Conservation (phyloP, 495 filamentous ascomycete genomes). For the Letharia lupina region DNA sequence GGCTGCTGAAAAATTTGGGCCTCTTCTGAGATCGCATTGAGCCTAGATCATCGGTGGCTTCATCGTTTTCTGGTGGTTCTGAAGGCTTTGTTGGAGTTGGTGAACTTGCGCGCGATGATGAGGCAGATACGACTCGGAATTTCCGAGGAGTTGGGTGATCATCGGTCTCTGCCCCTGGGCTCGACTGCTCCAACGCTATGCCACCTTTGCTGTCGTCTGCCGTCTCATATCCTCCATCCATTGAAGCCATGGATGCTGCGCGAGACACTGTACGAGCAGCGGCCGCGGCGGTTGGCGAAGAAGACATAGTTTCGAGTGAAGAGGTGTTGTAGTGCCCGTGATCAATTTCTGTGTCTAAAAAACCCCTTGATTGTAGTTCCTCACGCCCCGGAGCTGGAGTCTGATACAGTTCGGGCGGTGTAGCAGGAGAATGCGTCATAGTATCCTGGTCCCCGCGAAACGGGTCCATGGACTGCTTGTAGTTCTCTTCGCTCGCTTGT, state of each 20-base stretch:
- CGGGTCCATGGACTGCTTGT: background rate
- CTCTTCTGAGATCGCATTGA: conserved; percentile 34
- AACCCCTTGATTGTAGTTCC: conserved; percentile 25
- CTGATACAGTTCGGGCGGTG: conserved; percentile 40
- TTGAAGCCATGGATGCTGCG: conserved; percentile 41
- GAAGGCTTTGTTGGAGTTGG: conserved; percentile 22
- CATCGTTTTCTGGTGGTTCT: background rate
- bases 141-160: conserved; percentile 32
- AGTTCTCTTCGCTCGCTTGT: background rate
- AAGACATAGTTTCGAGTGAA: conserved; percentile 51
- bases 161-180: conserved; percentile 24
- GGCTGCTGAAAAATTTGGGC: conserved; percentile 64
- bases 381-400: conserved; percentile 36
- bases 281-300: conserved; percentile 59
- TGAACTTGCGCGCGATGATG: conserved; percentile 17
- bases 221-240: conserved; percentile 24
- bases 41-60: background rate
- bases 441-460: conserved; percentile 10
- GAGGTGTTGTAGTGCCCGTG: conserved; percentile 40
- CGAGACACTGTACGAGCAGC: conserved; percentile 49
- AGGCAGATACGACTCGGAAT: conserved; percentile 6
- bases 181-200: conserved; percentile 15
- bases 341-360: conserved; percentile 26
- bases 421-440: conserved; percentile 31
- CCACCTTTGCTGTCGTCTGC: conserved; percentile 32